phyloP scores from a whole-genome alignment of 768 basidiomycete genomes.

The Dacryopinax spathularia region DNA sequence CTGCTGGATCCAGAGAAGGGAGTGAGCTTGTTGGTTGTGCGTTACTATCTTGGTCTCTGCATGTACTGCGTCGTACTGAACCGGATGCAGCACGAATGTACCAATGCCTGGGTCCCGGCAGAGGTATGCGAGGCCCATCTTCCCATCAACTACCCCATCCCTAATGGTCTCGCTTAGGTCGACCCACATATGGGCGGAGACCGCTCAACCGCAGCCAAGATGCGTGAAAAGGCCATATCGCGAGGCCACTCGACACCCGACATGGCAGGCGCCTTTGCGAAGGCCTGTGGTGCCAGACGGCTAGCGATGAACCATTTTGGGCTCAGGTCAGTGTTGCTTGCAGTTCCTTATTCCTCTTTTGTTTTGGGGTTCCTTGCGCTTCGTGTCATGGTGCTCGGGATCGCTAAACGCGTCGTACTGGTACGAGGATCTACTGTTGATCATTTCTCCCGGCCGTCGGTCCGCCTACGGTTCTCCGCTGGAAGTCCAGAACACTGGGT shows the following conservation, averaged over 20 bases:
- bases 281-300: conserved; percentile 39
- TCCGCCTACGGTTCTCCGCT: no score
- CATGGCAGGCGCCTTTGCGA: conserved; percentile 68
- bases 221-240: conserved; percentile 45
- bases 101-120: conserved; percentile 53
- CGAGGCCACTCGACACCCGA: conserved; percentile 66
- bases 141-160: neutral
- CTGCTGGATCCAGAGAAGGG: conserved; percentile 50
- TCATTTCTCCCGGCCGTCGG: no score
- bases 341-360: neutral
- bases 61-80: no score
- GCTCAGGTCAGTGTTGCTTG: conserved; percentile 34
- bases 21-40: conserved; percentile 59
- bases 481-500: no score
- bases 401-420: no score
- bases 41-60: no score
- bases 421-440: no score
- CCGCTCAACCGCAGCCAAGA: conserved; percentile 26
- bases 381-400: no score
- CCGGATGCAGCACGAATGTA: conserved; percentile 84
- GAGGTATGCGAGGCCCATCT: conserved; percentile 22
- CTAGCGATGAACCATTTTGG: conserved; percentile 71
- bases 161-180: conserved; percentile 41
- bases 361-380: neutral
- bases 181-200: conserved; percentile 22